phyloP scores from a whole-genome alignment of 306 rosid genomes.

The Pachyrhizus erosus region DNA sequence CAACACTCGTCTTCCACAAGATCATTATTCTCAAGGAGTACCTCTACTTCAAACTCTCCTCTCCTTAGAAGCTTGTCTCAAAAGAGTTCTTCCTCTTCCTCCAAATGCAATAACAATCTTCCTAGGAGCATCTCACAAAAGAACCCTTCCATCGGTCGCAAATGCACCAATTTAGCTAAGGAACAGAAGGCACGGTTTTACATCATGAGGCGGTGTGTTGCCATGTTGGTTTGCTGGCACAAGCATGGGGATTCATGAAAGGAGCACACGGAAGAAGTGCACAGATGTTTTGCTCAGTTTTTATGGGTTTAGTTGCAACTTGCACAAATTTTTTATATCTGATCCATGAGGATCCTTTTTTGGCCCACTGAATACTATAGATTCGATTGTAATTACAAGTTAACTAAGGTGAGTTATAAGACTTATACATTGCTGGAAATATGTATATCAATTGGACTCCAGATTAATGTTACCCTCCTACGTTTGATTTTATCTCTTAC shows the following conservation, averaged over 20 bases:
- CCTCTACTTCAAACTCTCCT: constrained; percentile 74
- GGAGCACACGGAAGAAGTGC: not conserved
- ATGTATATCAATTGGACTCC: constrained; percentile 26
- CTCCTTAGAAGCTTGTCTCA: constrained; percentile 72
- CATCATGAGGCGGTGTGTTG: constrained; percentile 92
- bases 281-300: constrained; percentile 38
- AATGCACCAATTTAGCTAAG: constrained; percentile 85
- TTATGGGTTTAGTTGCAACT: constrained; percentile 42
- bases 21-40: constrained; percentile 70
- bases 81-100: constrained; percentile 59
- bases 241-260: constrained; percentile 82
- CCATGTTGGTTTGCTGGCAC: constrained; percentile 99
- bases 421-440: constrained; percentile 44
- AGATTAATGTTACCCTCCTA: not conserved
- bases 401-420: constrained; percentile 44
- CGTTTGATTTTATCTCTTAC: not conserved
- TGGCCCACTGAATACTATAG: constrained; percentile 9
- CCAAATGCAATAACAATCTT: constrained; percentile 60
- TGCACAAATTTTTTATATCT: constrained; percentile 42
- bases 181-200: constrained; percentile 96
- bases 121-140: constrained; percentile 76
- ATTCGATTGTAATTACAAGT: constrained; percentile 56
- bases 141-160: constrained; percentile 69
- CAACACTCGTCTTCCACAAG: constrained; percentile 37
- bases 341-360: constrained; percentile 39